phyloP scores from a whole-genome alignment of 2,329 filamentous ascomycete genomes.

The Blumeria graminis region DNA sequence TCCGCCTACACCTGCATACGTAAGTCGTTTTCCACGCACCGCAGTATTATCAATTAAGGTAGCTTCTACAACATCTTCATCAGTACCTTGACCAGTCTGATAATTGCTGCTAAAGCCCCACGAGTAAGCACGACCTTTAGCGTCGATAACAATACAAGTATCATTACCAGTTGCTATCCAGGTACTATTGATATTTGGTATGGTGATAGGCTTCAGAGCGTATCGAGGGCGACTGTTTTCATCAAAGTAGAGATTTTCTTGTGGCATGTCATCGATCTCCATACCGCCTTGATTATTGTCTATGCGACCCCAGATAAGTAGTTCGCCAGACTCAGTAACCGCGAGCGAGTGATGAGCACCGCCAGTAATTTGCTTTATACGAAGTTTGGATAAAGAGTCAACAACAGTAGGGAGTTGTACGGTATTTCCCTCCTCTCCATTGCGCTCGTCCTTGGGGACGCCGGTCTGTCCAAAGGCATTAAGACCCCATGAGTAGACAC shows the following conservation, averaged over 20 bases:
- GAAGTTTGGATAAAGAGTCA: slow-evolving; percentile 33
- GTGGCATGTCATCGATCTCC: slow-evolving; percentile 27
- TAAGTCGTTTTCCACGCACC: slow-evolving; percentile 47
- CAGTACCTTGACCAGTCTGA: slow-evolving; percentile 53
- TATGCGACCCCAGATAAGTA: slow-evolving; percentile 35
- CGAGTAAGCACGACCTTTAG: slow-evolving; percentile 43
- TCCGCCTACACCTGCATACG: slow-evolving; percentile 65
- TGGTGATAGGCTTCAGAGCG: slow-evolving; percentile 36
- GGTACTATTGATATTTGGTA: slow-evolving; percentile 30
- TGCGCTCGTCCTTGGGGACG: slow-evolving; percentile 34
- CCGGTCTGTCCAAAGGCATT: slow-evolving; percentile 75
- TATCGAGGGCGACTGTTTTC: slow-evolving; percentile 43
- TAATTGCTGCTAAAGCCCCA: slow-evolving; percentile 69
- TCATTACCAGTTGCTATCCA: slow-evolving; percentile 42
- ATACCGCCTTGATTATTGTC: slow-evolving; percentile 31
- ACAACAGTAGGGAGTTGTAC: slow-evolving; percentile 48
- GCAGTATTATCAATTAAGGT: slow-evolving; percentile 70
- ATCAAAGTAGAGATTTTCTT: slow-evolving; percentile 38
- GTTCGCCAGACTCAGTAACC: slow-evolving; percentile 28
- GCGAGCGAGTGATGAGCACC: slow-evolving; percentile 54
- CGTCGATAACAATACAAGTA: slow-evolving; percentile 46
- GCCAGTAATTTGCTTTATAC: slow-evolving; percentile 45
- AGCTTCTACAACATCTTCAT: slow-evolving; percentile 57
- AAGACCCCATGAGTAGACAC: slow-evolving; percentile 61
- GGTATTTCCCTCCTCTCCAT: slow-evolving; percentile 36